phyloP scores from a whole-genome alignment of 345 rosid genomes.

The Turritis glabra region DNA sequence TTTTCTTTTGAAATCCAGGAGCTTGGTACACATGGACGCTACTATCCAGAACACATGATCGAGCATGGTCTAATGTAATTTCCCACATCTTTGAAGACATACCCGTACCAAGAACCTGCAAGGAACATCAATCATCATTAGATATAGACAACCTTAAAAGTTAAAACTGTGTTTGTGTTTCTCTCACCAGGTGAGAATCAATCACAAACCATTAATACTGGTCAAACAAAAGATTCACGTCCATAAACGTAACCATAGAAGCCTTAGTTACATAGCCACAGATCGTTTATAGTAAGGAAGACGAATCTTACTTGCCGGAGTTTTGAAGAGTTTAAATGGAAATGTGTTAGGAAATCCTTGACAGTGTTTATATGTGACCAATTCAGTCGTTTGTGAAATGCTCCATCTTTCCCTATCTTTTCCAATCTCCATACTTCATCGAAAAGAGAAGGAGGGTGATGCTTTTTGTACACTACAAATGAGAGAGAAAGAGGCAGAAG shows the following conservation, averaged over 20 bases:
- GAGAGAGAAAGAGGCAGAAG: background rate
- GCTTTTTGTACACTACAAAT: constrained; percentile 88
- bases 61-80: constrained; percentile 84
- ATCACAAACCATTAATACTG: background rate
- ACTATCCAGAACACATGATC: constrained; percentile 74
- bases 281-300: background rate
- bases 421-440: constrained; percentile 99
- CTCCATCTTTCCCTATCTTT: constrained; percentile 98
- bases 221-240: background rate
- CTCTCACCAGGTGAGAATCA: background rate
- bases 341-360: constrained; percentile 79
- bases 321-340: constrained; percentile 63
- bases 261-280: background rate
- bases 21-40: constrained; percentile 61
- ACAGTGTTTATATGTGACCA: constrained; percentile 70
- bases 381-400: constrained; percentile 83
- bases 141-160: background rate
- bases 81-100: constrained; percentile 99
- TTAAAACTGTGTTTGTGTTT: background rate
- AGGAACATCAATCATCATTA: constrained; percentile 4
- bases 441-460: constrained; percentile 80
- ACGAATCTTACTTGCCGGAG: constrained; percentile 66
- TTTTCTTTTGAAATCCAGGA: constrained; percentile 59
- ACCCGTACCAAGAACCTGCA: constrained; percentile 93
- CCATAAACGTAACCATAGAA: background rate